Evolutionary conservation across 768 basidiomycete genomes (phyloP).

Genomic region (Trametes punicea): DNA sequence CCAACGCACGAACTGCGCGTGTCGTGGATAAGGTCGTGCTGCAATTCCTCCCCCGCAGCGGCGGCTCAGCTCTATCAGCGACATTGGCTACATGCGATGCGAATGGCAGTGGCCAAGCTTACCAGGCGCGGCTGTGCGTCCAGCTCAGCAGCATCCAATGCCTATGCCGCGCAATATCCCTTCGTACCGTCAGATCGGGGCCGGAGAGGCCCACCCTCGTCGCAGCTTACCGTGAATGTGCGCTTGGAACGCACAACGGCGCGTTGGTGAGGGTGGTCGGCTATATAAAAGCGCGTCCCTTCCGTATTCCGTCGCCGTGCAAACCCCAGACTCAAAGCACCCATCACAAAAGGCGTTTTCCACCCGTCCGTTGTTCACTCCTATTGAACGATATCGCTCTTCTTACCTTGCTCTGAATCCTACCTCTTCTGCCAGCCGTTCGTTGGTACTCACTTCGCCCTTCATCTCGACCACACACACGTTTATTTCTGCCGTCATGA

Average conservation of each 20-base stretch:
- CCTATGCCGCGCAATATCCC: constrained; percentile 18
- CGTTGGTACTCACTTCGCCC: neutral
- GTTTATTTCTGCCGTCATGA: constrained; percentile 12
- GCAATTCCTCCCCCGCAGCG: neutral
- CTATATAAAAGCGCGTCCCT: constrained; percentile 8
- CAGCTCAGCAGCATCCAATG: neutral
- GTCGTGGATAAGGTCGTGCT: neutral
- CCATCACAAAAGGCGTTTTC: constrained; percentile 12
- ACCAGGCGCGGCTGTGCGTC: neutral
- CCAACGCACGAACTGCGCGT: neutral
- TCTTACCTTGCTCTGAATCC: neutral
- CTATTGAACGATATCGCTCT: neutral
- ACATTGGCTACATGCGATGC: neutral
- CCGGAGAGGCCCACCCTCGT: constrained; percentile 11
- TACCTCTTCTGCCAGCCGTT: neutral
- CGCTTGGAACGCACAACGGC: constrained; percentile 8
- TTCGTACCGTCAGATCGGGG: constrained; percentile 16
- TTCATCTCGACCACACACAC: neutral
- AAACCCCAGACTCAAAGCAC: constrained; percentile 1
- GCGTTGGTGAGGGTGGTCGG: constrained; percentile 2
- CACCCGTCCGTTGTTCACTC: neutral
- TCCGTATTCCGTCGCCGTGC: neutral
- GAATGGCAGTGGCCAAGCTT: neutral
- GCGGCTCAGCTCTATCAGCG: constrained; percentile 6
- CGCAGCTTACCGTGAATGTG: constrained; percentile 12